phyloP scores from a whole-genome alignment of 441 rosid genomes.

The Erysimum pusillum region DNA sequence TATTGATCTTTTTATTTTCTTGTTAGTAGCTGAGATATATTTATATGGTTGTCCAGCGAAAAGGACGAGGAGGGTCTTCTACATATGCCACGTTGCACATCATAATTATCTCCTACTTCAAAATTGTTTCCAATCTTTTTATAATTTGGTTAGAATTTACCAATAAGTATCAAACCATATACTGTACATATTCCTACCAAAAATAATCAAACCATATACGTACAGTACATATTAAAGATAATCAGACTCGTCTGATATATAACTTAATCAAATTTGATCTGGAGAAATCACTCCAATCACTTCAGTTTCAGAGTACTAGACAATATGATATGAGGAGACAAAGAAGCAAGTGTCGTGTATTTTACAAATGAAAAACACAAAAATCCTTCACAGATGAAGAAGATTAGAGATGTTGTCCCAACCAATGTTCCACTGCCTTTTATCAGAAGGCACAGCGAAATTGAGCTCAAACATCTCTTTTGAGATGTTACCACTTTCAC shows the following conservation, averaged over 20 bases:
- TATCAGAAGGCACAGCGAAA: conserved; percentile 82
- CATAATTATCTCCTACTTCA: not conserved
- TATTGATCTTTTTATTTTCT: not conserved
- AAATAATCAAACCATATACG: too few relatives aligned
- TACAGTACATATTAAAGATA: too few relatives aligned
- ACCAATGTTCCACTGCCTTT: conserved; percentile 87
- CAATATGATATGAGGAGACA: not conserved
- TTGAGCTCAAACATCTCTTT: conserved; percentile 99
- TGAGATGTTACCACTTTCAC: conserved; percentile 86
- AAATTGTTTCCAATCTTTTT: not conserved
- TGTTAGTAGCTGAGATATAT: not conserved
- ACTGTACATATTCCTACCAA: too few relatives aligned
- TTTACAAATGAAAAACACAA: conserved; percentile 28
- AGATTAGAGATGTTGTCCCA: conserved; percentile 95
- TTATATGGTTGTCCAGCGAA: conserved; percentile 25
- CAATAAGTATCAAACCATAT: too few relatives aligned
- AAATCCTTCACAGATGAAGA: conserved; percentile 65
- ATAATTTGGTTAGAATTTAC: too few relatives aligned
- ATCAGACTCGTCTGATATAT: not conserved
- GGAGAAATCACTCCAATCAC: conserved; percentile 8
- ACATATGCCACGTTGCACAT: conserved; percentile 8
- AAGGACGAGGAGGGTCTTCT: conserved; percentile 12
- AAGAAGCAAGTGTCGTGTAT: not conserved
- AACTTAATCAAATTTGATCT: not conserved
- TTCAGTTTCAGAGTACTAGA: not conserved